These are phyloP conservation scores for Blepharisma stoltei DNA, from an alignment of 73 alveolate genomes.

Conservation along the genomic window DNA sequence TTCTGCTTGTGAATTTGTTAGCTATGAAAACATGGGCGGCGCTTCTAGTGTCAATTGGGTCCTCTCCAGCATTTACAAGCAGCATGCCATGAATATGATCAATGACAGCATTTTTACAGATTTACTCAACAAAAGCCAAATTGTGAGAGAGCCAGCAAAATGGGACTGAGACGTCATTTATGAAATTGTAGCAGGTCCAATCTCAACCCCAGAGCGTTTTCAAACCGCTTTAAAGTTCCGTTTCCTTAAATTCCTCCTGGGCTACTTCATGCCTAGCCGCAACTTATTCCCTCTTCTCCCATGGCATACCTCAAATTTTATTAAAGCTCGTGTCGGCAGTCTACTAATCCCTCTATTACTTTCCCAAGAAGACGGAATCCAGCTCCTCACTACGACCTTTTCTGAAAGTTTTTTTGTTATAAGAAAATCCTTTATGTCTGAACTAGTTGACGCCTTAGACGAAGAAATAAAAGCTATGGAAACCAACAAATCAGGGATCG, in stretches of 20 bases:
- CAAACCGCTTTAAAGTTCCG: neutral
- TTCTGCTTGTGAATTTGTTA: neutral
- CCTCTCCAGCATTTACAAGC: neutral
- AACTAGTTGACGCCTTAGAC: conserved; percentile 5
- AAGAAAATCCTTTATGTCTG: conserved; percentile 12
- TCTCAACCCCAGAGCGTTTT: neutral
- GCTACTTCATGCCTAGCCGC: conserved; percentile 29
- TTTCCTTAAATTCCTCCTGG: neutral
- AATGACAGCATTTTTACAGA: neutral
- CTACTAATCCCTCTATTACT: neutral
- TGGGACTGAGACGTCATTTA: conserved; percentile 28
- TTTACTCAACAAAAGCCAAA: conserved; percentile 4
- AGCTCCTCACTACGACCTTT: neutral
- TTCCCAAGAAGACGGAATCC: conserved; percentile 26
- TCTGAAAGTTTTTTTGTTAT: conserved; percentile 31
- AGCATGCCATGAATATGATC: neutral
- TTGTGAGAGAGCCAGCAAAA: conserved; percentile 14
- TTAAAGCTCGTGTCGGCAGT: conserved; percentile 21
- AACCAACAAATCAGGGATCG: neutral
- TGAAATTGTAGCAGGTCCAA: conserved; percentile 20
- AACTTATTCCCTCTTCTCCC: conserved; percentile 5
- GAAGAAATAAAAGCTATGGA: conserved; percentile 22
- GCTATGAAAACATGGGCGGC: conserved; percentile 12
- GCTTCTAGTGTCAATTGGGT: neutral
- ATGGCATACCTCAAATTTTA: conserved; percentile 10